phyloP scores from a whole-genome alignment of 768 basidiomycete genomes.

The Lentinula sp. region DNA sequence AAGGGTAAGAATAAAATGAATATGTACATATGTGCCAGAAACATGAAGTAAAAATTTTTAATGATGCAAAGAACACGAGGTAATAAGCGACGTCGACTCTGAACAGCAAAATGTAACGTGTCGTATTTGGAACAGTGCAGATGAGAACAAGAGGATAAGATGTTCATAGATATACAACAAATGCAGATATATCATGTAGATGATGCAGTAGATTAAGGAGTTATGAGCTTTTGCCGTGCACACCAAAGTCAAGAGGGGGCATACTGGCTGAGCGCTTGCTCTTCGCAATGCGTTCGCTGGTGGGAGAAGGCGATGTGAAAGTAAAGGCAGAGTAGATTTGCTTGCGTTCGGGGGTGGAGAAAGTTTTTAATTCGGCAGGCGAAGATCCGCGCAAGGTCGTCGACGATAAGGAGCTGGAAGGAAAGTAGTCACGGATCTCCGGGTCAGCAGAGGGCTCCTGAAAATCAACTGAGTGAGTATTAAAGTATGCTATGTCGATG shows the following conservation, averaged over 20 bases:
- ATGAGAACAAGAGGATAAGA: not conserved
- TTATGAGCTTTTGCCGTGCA: not conserved
- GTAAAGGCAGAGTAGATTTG: slow-evolving; percentile 72
- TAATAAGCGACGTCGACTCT: not conserved
- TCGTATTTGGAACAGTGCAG: not conserved
- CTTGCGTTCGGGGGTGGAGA: slow-evolving; percentile 72
- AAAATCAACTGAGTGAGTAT: slow-evolving; percentile 8
- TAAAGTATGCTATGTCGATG: slow-evolving; percentile 5
- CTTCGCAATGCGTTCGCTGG: slow-evolving; percentile 40
- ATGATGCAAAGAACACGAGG: not conserved
- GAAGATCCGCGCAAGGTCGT: slow-evolving; percentile 21
- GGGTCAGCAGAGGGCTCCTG: slow-evolving; percentile 55
- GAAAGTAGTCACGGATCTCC: slow-evolving; percentile 50
- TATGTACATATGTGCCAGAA: not conserved
- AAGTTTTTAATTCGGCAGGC: slow-evolving; percentile 28
- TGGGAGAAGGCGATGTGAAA: slow-evolving; percentile 68
- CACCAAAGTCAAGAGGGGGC: not conserved
- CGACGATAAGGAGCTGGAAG: slow-evolving; percentile 21
- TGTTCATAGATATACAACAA: not conserved
- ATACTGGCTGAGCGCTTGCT: not conserved
- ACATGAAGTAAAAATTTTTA: not conserved
- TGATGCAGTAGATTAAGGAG: not conserved
- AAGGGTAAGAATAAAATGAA: not conserved
- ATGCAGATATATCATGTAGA: not conserved
- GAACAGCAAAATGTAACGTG: not conserved